phyloP scores from a whole-genome alignment of 2,329 filamentous ascomycete species.

The Stachybotrys elegans region DNA sequence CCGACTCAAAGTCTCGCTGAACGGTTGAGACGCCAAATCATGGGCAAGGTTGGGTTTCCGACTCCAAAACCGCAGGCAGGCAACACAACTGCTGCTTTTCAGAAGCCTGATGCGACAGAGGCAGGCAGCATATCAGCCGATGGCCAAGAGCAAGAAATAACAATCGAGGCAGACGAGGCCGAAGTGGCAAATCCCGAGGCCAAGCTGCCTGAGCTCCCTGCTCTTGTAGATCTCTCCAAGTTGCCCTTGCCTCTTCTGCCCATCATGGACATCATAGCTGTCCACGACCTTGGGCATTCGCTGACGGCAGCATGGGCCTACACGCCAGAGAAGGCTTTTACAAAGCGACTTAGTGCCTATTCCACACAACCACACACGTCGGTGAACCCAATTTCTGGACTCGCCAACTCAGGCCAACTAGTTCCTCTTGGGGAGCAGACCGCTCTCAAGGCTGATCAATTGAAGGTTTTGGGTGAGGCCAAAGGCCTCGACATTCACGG shows the following conservation, averaged over 20 bases:
- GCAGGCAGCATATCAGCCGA: not conserved
- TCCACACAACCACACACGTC: not conserved
- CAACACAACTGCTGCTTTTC: not conserved
- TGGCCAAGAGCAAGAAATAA: not conserved
- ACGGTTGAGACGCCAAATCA: too few relatives aligned
- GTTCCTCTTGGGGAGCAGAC: not conserved
- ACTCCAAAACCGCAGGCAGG: too few relatives aligned
- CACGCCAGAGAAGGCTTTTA: not conserved
- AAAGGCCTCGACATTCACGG: not conserved
- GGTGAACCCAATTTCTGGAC: not conserved
- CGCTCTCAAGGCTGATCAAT: not conserved
- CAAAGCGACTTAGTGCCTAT: not conserved
- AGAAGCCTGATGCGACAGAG: not conserved
- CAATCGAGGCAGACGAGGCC: not conserved
- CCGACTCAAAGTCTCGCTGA: too few relatives aligned
- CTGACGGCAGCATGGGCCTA: not conserved
- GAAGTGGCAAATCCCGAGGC: not conserved
- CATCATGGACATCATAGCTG: not conserved
- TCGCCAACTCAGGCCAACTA: not conserved
- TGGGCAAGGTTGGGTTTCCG: too few relatives aligned
- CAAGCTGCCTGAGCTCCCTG: not conserved
- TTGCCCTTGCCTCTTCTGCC: not conserved
- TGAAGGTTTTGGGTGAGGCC: not conserved
- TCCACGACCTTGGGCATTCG: not conserved
- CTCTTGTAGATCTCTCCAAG: not conserved